These are phyloP conservation scores for Globisporangium orthogonon DNA, from an alignment of 352 stramenopile species.

Conservation along the genomic window DNA sequence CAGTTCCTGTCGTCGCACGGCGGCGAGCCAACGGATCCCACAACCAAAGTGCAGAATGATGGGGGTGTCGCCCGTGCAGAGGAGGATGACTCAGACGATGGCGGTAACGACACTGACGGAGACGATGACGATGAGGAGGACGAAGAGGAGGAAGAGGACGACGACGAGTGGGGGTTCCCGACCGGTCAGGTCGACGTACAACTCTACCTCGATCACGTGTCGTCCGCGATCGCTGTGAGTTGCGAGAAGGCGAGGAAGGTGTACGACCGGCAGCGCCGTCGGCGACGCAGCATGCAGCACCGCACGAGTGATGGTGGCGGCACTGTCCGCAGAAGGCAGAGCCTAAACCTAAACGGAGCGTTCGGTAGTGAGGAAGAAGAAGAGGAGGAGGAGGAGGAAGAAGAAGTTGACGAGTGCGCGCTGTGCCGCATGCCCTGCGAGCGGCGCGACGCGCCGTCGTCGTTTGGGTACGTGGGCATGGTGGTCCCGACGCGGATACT, in stretches of 20 bases:
- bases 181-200: conserved; percentile 58
- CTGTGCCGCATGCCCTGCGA: conserved; percentile 63
- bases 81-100: not conserved
- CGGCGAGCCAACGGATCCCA: not conserved
- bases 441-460: conserved; percentile 22
- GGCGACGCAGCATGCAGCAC: conserved; percentile 24
- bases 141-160: conserved; percentile 54
- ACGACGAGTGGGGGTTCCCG: conserved; percentile 79
- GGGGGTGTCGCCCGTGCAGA: not conserved
- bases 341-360: conserved; percentile 1
- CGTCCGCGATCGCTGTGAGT: conserved; percentile 47
- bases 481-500: conserved; percentile 49
- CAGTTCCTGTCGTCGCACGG: conserved; percentile 57
- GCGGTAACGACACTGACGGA: not conserved
- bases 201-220: conserved; percentile 64
- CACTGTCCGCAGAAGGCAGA: not conserved
- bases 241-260: conserved; percentile 38
- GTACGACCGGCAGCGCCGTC: conserved; percentile 22
- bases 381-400: conserved; percentile 20
- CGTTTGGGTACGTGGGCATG: conserved; percentile 68
- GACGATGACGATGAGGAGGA: conserved; percentile 42
- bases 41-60: not conserved
- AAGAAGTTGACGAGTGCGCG: conserved; percentile 42
- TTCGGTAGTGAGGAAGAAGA: conserved; percentile 13
- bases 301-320: conserved; percentile 6